Evolutionary conservation across 75 land plant genomes (phyloP), one percentile per base, ranked within the genome.

Genomic region (Isoetes taiwanensis): DNA sequence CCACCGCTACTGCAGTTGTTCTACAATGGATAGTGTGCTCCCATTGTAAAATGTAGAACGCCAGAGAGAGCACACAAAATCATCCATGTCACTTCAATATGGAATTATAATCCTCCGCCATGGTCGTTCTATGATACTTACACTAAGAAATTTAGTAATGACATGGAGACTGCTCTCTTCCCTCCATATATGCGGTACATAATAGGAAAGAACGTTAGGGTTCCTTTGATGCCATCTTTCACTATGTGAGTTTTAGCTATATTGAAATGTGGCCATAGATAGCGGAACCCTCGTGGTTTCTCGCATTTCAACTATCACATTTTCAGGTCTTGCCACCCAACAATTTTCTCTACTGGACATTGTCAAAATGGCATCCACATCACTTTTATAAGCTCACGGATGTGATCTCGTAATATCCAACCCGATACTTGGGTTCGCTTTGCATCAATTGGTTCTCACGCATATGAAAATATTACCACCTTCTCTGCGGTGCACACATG

Each of bases 11-110:
- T 57, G 32, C 10, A 65, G 68, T 17, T 65, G 68, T 29, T 65
- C 68, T 16, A 65, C 64, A 14, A 65, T 58, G 29, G 68, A 58
- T 9, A 57, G n/a, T 5, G 68, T 65, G n/a, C 46, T 65, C 39
- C 1, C 28, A 52, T 65, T 65, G 64, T 65, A 65, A 40, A 65
- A 65, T 40, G 65, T 30, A 30, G 64, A 65, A 30, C 63, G 68
- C 68, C 68, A 57, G 63, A 61, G 26, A 12, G 6, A 14, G 23
- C 4, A 43, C 3, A 43, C 4, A 43, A 43, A 43, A 14, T 5
- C 14, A 19, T 14, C 50, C 3, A 4, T 19, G 24, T 19, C 3
- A 19, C 23, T 19, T 3, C 17, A 14, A 14, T 19, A 19, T 14
- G 23, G 3, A 4, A 43, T 14, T 4, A 14, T 3, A 6, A 5